These are phyloP conservation scores for Polyplosphaeria fusca DNA, from an alignment of 495 filamentous ascomycete species.

Conservation along the genomic window DNA sequence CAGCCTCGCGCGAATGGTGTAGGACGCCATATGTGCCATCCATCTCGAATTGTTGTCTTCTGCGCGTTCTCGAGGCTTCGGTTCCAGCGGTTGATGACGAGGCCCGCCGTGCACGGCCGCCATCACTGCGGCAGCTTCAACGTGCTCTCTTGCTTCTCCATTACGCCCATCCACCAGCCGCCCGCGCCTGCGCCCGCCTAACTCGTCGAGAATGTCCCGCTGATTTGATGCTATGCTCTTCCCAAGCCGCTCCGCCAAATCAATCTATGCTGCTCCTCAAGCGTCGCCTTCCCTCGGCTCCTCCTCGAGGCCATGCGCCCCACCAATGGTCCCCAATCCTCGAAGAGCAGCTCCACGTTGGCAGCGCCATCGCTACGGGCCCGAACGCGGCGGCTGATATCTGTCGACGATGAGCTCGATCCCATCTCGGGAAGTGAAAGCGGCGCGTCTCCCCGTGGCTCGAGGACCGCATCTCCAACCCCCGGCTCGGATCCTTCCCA, in stretches of 20 bases:
- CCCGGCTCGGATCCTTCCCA: slow-evolving; percentile 36
- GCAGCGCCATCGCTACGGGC: slow-evolving; percentile 38
- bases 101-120: slow-evolving; percentile 16
- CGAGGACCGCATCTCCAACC: slow-evolving; percentile 38
- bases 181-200: not conserved
- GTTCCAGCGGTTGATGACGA: no score
- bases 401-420: slow-evolving; percentile 39
- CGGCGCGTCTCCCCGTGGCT: slow-evolving; percentile 36
- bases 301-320: slow-evolving; percentile 31
- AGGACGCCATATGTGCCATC: no score
- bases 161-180: not conserved
- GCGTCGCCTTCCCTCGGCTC: slow-evolving; percentile 25
- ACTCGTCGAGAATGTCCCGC: slow-evolving; percentile 20
- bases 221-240: slow-evolving; percentile 31
- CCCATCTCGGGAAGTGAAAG: slow-evolving; percentile 12
- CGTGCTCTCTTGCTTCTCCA: slow-evolving; percentile 8
- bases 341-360: slow-evolving; percentile 32
- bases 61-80: no score
- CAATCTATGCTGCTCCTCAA: slow-evolving; percentile 32
- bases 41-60: no score
- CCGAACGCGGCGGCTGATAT: slow-evolving; percentile 40
- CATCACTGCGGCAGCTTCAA: slow-evolving; percentile 10
- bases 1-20: no score
- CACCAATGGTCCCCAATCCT: slow-evolving; percentile 31
- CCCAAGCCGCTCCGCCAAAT: slow-evolving; percentile 7